Base-by-base conservation (phyloP, 306 rosid species). In the Prunus salicina region DNA sequence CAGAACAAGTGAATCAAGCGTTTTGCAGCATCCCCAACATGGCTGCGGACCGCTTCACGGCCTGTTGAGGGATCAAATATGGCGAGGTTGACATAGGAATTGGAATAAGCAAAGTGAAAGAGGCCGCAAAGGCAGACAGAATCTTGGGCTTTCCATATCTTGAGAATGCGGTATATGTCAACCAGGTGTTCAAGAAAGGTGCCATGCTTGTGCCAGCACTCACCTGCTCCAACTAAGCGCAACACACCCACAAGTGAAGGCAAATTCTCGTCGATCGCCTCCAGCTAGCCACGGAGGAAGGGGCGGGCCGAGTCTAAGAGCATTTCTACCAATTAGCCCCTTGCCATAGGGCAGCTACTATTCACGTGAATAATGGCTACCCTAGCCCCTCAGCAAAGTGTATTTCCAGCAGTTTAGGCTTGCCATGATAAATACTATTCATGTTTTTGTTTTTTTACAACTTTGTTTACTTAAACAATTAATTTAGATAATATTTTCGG, bases 201-300 rank as follows among this genome's bases (percentile, higher is more conserved):
- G 20, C 98, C 98, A 14, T 94, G 98, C 72, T 94, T 92, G 86
- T 94, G 98, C 97, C 97, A 94, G 79, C 98, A 92, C 83, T 92
- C 98, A 0, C 97, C 94, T 8, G 97, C 92, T 9, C 98, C 98
- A 8, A 82, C 93, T 0, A 95, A 86, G 32, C 89, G 86, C 6
- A 92, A 72, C 55, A 89, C 82, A 16, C 84, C 69, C 5, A 88
- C 76, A 1, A 94, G 80, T 1, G 84, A 78, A 2, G 96, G 97
- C 1, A 94, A 71, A 18, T 84, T 80, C 1, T 75, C 1, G 84
- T 92, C 87, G 10, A 94, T 22, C 28, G 81, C 55, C 30, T 75
- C 87, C 12, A 90, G 83, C 51, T 94, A 97, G 14, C 87, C 93
- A 3, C 93, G 92, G 49, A 92, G 90, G 86, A 94, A 92, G 8